These are phyloP conservation scores for Naganishia vaughanmartiniae DNA, from an alignment of 768 basidiomycete species.

Conservation along the genomic window DNA sequence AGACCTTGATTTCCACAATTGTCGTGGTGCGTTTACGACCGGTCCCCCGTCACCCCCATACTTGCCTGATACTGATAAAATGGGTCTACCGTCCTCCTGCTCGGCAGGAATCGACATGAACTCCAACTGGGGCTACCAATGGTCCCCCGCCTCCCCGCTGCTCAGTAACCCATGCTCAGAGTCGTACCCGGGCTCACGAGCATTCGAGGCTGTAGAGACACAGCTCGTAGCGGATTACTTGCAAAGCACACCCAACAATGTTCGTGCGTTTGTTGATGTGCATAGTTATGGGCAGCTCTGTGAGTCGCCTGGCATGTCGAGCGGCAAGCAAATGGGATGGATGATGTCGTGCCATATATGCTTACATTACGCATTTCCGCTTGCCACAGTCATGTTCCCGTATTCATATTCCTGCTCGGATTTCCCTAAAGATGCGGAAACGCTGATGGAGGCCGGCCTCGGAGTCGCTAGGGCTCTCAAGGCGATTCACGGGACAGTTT, in stretches of 20 bases:
- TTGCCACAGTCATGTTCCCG: constrained; percentile 77
- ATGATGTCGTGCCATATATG: too few species aligned
- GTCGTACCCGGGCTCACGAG: constrained; percentile 69
- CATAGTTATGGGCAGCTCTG: constrained; percentile 80
- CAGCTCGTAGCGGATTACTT: constrained; percentile 72
- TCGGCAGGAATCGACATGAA: constrained; percentile 70
- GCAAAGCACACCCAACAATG: constrained; percentile 36
- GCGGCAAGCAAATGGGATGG: too few species aligned
- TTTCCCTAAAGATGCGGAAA: constrained; percentile 68
- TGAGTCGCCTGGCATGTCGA: constrained; percentile 56
- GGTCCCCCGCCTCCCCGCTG: constrained; percentile 55
- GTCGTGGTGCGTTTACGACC: constrained; percentile 38
- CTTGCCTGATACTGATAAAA: background rate
- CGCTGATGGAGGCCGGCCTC: constrained; percentile 68
- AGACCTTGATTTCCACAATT: constrained; percentile 46
- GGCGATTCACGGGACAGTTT: constrained; percentile 60
- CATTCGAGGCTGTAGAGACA: constrained; percentile 75
- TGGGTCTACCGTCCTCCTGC: constrained; percentile 26
- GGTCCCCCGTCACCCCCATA: background rate
- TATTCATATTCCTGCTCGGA: constrained; percentile 69
- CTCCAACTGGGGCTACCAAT: constrained; percentile 72
- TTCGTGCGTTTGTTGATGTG: constrained; percentile 69
- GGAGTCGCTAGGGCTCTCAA: constrained; percentile 64
- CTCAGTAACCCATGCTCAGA: constrained; percentile 64
- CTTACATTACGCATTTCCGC: too few species aligned